Evolutionary conservation across 2,329 filamentous ascomycete species (phyloP).

Genomic region (Furcasterigmium furcatum): DNA sequence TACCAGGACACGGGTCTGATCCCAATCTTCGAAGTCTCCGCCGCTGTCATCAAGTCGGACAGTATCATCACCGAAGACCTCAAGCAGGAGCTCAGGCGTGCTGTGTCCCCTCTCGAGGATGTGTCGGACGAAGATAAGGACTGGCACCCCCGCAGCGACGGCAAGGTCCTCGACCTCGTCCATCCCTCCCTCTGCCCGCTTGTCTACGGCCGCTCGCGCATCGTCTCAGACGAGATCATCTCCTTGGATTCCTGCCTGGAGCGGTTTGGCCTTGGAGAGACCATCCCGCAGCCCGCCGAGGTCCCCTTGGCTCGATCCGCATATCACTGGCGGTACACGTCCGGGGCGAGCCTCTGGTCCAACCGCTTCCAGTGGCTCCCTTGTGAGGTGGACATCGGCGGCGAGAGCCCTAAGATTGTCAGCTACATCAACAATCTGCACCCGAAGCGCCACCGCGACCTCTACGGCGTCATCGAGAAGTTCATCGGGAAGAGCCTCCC

Average conservation of each 20-base stretch:
- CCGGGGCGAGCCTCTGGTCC: constrained; percentile 7
- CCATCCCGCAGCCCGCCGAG: constrained; percentile 14
- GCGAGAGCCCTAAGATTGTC: constrained; percentile 28
- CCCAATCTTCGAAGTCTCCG: constrained; percentile 26
- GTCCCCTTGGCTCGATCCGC: not conserved
- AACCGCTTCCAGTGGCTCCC: constrained; percentile 44
- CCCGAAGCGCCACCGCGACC: constrained; percentile 29
- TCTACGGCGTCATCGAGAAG: constrained; percentile 38
- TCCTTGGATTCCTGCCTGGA: constrained; percentile 33
- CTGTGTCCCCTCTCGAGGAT: constrained; percentile 45
- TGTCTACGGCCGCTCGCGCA: constrained; percentile 44
- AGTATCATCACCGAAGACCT: constrained; percentile 17
- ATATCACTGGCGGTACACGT: not conserved
- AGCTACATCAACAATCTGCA: constrained; percentile 55
- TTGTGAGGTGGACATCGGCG: constrained; percentile 38
- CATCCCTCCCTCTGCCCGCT: constrained; percentile 63
- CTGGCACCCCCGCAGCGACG: constrained; percentile 58
- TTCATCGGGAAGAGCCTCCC: constrained; percentile 38
- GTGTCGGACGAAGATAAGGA: constrained; percentile 48
- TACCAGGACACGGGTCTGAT: constrained; percentile 27
- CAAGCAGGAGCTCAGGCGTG: constrained; percentile 32
- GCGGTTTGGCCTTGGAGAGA: constrained; percentile 26
- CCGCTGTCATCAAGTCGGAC: constrained; percentile 31
- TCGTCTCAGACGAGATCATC: constrained; percentile 20
- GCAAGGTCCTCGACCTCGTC: constrained; percentile 58